Evolutionary conservation across 352 stramenopile species (phyloP).

Genomic region (Thalassiosira exigua): DNA sequence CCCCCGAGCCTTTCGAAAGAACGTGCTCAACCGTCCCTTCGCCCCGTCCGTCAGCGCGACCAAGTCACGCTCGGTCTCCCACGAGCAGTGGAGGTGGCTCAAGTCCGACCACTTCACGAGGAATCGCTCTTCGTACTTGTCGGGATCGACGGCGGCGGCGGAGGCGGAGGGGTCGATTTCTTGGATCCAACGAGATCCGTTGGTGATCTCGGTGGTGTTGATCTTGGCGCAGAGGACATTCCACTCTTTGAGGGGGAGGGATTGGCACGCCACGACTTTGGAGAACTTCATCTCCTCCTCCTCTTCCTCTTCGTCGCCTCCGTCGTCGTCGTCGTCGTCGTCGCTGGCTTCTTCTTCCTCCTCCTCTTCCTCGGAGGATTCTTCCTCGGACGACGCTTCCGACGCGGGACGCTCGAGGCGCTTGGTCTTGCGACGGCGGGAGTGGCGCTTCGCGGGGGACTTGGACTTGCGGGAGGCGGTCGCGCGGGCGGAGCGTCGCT

Average conservation of each 20-base stretch:
- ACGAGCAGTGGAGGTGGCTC: slow-evolving; percentile 97
- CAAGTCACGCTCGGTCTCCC: slow-evolving; percentile 95
- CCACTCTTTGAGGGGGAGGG: slow-evolving; percentile 73
- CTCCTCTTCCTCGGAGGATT: slow-evolving; percentile 24
- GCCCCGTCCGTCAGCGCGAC: slow-evolving; percentile 88
- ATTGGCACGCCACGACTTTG: slow-evolving; percentile 87
- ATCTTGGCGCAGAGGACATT: slow-evolving; percentile 72
- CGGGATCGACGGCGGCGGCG: slow-evolving; percentile 65
- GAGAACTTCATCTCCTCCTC: slow-evolving; percentile 59
- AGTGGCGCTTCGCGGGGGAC: slow-evolving; percentile 63
- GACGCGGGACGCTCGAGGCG: slow-evolving; percentile 27
- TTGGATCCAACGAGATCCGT: slow-evolving; percentile 83
- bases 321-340: slow-evolving; percentile 12
- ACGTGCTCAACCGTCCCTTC: slow-evolving; percentile 88
- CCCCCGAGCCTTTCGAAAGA: slow-evolving; percentile 75
- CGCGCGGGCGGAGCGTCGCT: not conserved
- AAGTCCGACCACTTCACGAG: slow-evolving; percentile 99
- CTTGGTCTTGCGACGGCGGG: slow-evolving; percentile 49
- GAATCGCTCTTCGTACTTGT: slow-evolving; percentile 91
- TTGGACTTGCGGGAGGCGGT: slow-evolving; percentile 17
- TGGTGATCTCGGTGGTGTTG: slow-evolving; percentile 85
- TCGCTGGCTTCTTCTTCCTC: slow-evolving; percentile 35
- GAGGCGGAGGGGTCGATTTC: slow-evolving; percentile 39
- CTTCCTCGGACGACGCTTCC: slow-evolving; percentile 27
- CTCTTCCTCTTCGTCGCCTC: slow-evolving; percentile 30